phyloP scores from a whole-genome alignment of 2,329 filamentous ascomycete genomes.

The Alternaria angustiovoidea region DNA sequence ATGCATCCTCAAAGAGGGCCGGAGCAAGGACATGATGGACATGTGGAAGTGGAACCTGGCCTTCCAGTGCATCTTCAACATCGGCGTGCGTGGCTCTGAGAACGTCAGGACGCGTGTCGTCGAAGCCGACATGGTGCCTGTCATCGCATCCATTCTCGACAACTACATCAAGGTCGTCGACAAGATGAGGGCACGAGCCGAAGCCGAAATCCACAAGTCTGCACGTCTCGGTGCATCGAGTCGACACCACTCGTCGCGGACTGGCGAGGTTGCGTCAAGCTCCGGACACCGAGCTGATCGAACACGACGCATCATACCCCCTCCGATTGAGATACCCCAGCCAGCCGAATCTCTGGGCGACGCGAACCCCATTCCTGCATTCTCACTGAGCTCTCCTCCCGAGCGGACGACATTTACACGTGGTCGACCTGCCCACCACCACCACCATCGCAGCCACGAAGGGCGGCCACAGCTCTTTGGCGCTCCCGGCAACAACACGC shows the following conservation, averaged over 20 bases:
- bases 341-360: slow-evolving; percentile 64
- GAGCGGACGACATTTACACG: slow-evolving; percentile 72
- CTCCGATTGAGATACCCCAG: slow-evolving; percentile 79
- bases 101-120: slow-evolving; percentile 93
- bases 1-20: slow-evolving; percentile 96
- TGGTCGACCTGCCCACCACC: slow-evolving; percentile 62
- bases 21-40: slow-evolving; percentile 98
- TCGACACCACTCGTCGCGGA: slow-evolving; percentile 52
- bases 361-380: slow-evolving; percentile 68
- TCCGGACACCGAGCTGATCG: slow-evolving; percentile 54
- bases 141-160: slow-evolving; percentile 96
- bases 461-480: slow-evolving; percentile 45
- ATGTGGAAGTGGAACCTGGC: slow-evolving; percentile 99
- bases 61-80: slow-evolving; percentile 99
- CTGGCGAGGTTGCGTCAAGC: slow-evolving; percentile 48
- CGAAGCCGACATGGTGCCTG: slow-evolving; percentile 98
- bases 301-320: slow-evolving; percentile 77
- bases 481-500: slow-evolving; percentile 45
- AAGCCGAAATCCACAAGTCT: slow-evolving; percentile 75
- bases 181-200: slow-evolving; percentile 84
- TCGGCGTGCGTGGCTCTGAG: slow-evolving; percentile 94
- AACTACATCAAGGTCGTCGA: slow-evolving; percentile 98
- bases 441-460: slow-evolving; percentile 60
- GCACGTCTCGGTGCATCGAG: slow-evolving; percentile 53
- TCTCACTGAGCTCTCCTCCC: slow-evolving; percentile 73